Evolutionary conservation across 106 monocot genomes (phyloP), one percentile per base, ranked within the genome.

Genomic region (Allium fistulosum): DNA sequence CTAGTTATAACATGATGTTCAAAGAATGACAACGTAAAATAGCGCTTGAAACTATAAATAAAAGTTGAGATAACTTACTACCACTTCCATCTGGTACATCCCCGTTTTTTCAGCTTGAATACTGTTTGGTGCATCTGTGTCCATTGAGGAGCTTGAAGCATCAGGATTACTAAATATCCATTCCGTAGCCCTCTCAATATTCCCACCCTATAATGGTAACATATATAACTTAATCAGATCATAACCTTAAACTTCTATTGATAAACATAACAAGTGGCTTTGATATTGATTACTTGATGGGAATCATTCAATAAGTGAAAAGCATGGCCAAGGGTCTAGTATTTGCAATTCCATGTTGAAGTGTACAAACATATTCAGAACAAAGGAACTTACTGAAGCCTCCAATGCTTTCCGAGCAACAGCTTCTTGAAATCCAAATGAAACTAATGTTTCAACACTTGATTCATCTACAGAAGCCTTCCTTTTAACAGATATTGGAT

Each of bases 131-230:
- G 84, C 76, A 65, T 92, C 86, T 55, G 76, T 72, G 53, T 82
- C 84, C 62, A 72, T 59, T 13, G 82, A 71, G 58, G 82, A 71
- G 62, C 47, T 73, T 9, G 87, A 87, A 63, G 68, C 82, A 76
- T 88, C 82, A 9, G 92, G 92, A 61, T 92, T 71, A 74, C 71
- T 97, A 75, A 97, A 92, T 82, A 97, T 97, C 96, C 96, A 97
- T 56, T 97, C 96, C 17, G 92, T 89, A 47, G 96, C 96, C 64
- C 75, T 84, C 72, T 92, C 96, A 52, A 97, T 81, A 60, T 82
- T 84, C 58, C 96, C 96, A 65, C 84, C 92, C 96, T 97, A 66
- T 50, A 47, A 65, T 63, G 70, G 49, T 26, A 12, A 26, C 11
- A 63, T 65, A 65, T 49, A 65, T 56, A 74, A 5, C 37, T 1